Base-by-base conservation (phyloP, 2,329 filamentous ascomycete genomes). In the Pseudodiploospora longispora region DNA sequence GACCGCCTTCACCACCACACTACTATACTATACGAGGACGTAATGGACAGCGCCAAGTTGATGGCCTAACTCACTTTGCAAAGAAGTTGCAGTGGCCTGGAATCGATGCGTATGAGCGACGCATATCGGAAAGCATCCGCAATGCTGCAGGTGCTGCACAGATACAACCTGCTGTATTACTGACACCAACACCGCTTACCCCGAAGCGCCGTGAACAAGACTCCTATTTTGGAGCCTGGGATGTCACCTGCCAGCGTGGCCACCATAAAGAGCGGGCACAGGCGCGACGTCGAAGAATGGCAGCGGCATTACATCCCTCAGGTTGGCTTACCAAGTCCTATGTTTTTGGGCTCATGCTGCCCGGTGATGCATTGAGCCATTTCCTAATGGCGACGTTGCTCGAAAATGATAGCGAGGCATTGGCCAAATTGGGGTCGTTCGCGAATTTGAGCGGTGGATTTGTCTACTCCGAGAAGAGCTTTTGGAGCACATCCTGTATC, bases 241-340 rank as follows among this genome's bases (percentile, higher is more conserved):
- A 67, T 36, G 56, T 64, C 10, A 59, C 62, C 2, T 57, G 59
- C 40, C 56, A 60, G 19, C 54, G 55, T 32, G 52, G 52, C 12
- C 47, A 51, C 44, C 57, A 60, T 39, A 63, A 58, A 41, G 52
- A 57, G 37, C 51, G 52, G 19, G 54, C 58, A 9, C 60, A 68
- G 5, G 65, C 69, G 2, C 69, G 75, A 46, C 68, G 74, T 32
- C 68, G 71, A 38, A 78, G 71, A 50, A 66, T 82, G 40, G 73
- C 77, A 10, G 76, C 78, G 2, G 74, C 74, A 2, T 63, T 83
- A 27, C 74, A 80, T 48, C 64, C 72, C 3, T 72, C 75, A 0
- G 81, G 82, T 2, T 85, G 81, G 82, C 68, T 85, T 12, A 83
- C 80, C 5, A 80, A 80, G 57, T 82, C 78, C 27, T 85, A 83